Base-by-base conservation (phyloP, 768 basidiomycete genomes). In the Scleroderma citrinum region DNA sequence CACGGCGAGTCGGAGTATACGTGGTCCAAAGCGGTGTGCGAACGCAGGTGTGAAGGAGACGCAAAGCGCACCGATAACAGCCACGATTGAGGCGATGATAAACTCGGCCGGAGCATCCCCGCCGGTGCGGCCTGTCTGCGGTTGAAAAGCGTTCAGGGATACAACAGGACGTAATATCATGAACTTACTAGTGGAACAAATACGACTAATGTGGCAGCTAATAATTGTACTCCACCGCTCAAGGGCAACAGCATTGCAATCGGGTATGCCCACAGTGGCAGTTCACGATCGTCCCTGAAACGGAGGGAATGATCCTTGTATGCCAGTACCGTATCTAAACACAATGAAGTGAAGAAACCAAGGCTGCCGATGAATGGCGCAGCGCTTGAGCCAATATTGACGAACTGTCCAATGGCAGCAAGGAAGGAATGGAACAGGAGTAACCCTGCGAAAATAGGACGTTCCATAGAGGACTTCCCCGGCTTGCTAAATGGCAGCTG, bases 71-170 rank as follows among this genome's bases (percentile, higher is more conserved):
- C 78, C 76, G 3, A 84, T 63, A 26, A 76, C 59, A 0, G 85
- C 69, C 5, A 89, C 78, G 29, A 94, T 78, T 3, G 82, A 80
- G 0, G 90, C 93, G 32, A 97, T 86, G 59, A 97, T 84, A 60
- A 87, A 80, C 53, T 98, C 95, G 2, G 84, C 83, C 0, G 95
- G 94, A 0, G 86, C 90, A 34, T 88, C 84, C 31, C 74, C 77
- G 30, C 91, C 90, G 43, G 87, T 79, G 7, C 92, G 80, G 19
- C 93, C 93, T 0, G 87, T 91, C 86, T 89, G 55, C 6, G 42
- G 23, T 20, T 20, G 23, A 42, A 36, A 13, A 40, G n/a, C 3
- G 23, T 34, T 52, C 51, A 58, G 41, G 41, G 41, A 8, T 7
- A 47, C 42, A 49, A 31, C 11, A 37, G 42, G 6, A 12, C 17